Conservation (phyloP, 2,329 filamentous ascomycete species). For the Metarhizium anisopliae region DNA sequence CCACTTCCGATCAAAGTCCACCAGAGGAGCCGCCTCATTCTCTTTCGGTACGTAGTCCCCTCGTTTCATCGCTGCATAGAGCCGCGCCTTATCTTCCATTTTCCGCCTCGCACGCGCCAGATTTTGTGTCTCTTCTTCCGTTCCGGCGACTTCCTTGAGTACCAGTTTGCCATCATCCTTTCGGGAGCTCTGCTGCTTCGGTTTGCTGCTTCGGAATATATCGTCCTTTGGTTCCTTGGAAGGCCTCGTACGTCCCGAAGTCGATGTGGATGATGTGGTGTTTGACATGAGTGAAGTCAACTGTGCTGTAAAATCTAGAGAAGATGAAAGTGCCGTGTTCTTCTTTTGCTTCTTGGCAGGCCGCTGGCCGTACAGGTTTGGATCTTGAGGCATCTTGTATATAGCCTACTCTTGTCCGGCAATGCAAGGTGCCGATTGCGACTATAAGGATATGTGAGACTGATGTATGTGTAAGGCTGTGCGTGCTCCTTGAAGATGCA, state of each 20-base stretch:
- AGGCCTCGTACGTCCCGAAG: conserved; percentile 36
- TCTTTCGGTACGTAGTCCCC: conserved; percentile 70
- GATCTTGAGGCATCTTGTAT: conserved; percentile 50
- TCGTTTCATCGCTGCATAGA: conserved; percentile 84
- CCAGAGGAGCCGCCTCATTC: conserved; percentile 56
- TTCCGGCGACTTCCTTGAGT: conserved; percentile 43
- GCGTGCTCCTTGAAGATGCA: not conserved
- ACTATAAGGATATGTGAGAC: not conserved
- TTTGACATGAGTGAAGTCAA: conserved; percentile 71
- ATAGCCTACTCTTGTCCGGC: not conserved
- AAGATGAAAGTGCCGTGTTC: conserved; percentile 61
- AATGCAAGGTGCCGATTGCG: not conserved
- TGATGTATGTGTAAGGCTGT: too few species aligned
- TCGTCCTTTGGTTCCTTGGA: conserved; percentile 39
- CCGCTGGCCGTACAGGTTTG: conserved; percentile 67
- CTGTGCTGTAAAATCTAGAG: conserved; percentile 80
- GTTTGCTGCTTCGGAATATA: conserved; percentile 25
- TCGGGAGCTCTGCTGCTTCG: conserved; percentile 18
- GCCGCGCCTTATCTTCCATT: conserved; percentile 82
- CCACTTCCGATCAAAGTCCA: conserved; percentile 97
- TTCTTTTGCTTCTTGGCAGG: conserved; percentile 60
- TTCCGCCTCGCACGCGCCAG: conserved; percentile 64
- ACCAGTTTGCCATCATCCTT: conserved; percentile 44
- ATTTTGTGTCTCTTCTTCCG: conserved; percentile 56
- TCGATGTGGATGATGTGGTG: conserved; percentile 30